These are phyloP conservation scores for Tuber brumale DNA, from an alignment of 495 filamentous ascomycete species.

Conservation along the genomic window DNA sequence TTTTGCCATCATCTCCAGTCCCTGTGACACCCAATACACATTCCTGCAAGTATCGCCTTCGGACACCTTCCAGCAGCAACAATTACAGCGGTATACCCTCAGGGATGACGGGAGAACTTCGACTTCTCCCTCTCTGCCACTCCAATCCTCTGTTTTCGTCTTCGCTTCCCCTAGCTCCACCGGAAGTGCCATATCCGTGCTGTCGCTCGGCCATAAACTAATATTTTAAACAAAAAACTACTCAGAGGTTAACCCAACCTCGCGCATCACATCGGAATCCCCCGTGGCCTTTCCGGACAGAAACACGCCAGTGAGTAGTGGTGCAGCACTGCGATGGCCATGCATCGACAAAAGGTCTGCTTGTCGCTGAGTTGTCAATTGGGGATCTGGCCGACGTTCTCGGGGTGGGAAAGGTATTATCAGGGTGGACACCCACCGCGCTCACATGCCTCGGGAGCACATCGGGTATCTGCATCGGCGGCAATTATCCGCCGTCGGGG, in stretches of 20 bases:
- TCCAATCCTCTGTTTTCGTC: conserved; percentile 11
- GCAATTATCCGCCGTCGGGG: conserved; percentile 9
- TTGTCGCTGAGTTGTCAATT: conserved; percentile 1
- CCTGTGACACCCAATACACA: no score
- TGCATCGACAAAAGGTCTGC: conserved; percentile 18
- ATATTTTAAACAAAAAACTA: background rate
- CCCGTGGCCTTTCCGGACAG: conserved; percentile 11
- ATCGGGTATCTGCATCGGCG: conserved; percentile 8
- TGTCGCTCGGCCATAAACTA: background rate
- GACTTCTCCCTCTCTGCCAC: background rate
- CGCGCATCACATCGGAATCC: background rate
- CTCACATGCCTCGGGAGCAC: conserved; percentile 7
- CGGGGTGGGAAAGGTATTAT: background rate
- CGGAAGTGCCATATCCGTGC: background rate
- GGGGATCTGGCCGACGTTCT: background rate
- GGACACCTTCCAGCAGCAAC: background rate
- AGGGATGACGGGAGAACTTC: conserved; percentile 6
- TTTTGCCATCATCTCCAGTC: no score
- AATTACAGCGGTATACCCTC: background rate
- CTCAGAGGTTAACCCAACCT: background rate
- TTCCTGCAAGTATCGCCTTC: no score
- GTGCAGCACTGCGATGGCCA: conserved; percentile 4
- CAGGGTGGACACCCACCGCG: conserved; percentile 8
- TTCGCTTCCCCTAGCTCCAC: background rate
- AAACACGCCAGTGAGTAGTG: conserved; percentile 9